Percentiles rank a stretch among this genome's conserved stretches.
Evolutionary conservation across 1,284 basidiomycete genomes (phyloP).

Genomic region (Rhodotorula sp.): DNA sequence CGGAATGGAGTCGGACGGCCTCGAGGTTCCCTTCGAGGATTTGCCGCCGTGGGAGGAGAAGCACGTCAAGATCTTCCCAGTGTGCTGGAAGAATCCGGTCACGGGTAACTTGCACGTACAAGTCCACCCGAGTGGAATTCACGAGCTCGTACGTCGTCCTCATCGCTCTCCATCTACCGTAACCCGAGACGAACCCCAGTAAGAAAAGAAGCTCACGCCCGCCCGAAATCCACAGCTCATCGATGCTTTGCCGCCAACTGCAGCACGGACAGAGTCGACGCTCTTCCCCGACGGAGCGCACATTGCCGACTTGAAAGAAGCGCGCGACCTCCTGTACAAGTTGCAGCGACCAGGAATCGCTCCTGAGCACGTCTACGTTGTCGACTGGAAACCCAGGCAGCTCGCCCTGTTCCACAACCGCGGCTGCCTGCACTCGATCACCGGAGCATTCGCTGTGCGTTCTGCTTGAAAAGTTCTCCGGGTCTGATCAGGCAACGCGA

Average conservation of each 20-base stretch:
- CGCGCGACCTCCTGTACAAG: conserved; percentile 68
- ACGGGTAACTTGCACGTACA: conserved; percentile 73
- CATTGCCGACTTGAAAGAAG: conserved; percentile 65
- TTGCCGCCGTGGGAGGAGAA: conserved; percentile 71
- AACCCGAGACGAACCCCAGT: no score
- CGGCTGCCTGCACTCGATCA: conserved; percentile 48
- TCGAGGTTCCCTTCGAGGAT: conserved; percentile 62
- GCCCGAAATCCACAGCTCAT: conserved; percentile 54
- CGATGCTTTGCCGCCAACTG: conserved; percentile 61
- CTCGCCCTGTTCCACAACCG: conserved; percentile 57
- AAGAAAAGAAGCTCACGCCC: neutral
- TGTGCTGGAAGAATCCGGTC: conserved; percentile 79
- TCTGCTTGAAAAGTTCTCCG: conserved; percentile 1
- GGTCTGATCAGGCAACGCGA: neutral
- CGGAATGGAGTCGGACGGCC: conserved; percentile 61
- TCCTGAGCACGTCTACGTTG: conserved; percentile 55
- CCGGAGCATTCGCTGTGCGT: conserved; percentile 38
- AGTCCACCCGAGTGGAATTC: conserved; percentile 47
- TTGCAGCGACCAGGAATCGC: conserved; percentile 79
- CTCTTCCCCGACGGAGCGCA: conserved; percentile 72
- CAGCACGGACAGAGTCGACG: conserved; percentile 55
- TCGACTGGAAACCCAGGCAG: conserved; percentile 64
- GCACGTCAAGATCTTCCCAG: conserved; percentile 66
- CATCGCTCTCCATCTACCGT: neutral
- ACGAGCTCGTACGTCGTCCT: conserved; percentile 36